phyloP scores from a whole-genome alignment of 192 early-diverging fungal species.

The Chytriomyces hyalinus region DNA sequence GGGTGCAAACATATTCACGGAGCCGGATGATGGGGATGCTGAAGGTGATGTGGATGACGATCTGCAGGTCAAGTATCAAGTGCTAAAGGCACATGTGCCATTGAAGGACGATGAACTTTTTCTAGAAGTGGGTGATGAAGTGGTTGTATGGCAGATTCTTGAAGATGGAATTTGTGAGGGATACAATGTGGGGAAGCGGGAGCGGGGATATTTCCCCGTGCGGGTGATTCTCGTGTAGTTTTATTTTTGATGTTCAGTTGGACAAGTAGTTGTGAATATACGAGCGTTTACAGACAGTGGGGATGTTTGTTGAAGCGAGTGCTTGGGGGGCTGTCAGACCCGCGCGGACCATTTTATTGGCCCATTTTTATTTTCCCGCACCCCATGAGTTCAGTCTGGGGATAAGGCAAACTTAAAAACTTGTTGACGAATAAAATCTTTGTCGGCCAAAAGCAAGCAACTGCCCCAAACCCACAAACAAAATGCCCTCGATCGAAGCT shows the following conservation, averaged over 20 bases:
- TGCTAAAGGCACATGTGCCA: slow-evolving; percentile 4
- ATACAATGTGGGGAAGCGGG: slow-evolving; percentile 17
- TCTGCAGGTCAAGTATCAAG: slow-evolving; percentile 24
- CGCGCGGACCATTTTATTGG: too few species aligned
- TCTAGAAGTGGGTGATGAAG: slow-evolving; percentile 25
- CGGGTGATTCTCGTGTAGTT: neutral
- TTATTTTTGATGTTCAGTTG: slow-evolving; percentile 2
- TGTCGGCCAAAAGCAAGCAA: too few species aligned
- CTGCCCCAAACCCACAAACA: neutral
- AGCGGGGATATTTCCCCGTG: slow-evolving; percentile 29
- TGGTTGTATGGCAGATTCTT: slow-evolving; percentile 32
- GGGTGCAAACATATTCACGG: neutral
- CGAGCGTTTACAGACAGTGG: too few species aligned
- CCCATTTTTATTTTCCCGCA: too few species aligned
- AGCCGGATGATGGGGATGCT: neutral
- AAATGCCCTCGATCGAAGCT: neutral
- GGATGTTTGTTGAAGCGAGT: too few species aligned
- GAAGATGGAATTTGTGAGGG: slow-evolving; percentile 34
- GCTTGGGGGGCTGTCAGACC: too few species aligned
- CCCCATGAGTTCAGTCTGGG: too few species aligned
- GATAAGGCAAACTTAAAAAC: too few species aligned
- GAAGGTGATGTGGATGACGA: slow-evolving; percentile 13
- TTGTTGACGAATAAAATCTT: too few species aligned
- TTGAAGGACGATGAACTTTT: slow-evolving; percentile 17
- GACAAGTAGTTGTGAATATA: too few species aligned